Evolutionary conservation across 129 eudicot genomes (phyloP).

Genomic region (Flaveria robusta): DNA sequence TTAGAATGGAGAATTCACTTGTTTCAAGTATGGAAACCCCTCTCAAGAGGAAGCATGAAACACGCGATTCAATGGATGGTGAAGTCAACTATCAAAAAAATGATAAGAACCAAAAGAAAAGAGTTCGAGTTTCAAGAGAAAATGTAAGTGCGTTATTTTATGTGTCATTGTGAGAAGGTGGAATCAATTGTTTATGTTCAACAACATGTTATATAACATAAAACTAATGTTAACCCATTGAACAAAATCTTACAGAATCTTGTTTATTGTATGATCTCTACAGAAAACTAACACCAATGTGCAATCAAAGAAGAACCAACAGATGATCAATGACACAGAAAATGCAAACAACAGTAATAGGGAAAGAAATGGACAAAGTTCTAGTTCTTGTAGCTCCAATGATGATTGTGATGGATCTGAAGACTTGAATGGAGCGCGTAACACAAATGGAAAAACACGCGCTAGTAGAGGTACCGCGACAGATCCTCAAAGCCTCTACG

Average conservation of each 20-base stretch:
- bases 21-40: conserved; percentile 25
- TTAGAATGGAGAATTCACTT: conserved; percentile 33
- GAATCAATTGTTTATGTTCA: conserved; percentile 25
- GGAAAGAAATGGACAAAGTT: conserved; percentile 40
- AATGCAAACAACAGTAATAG: conserved; percentile 24
- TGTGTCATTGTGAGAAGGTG: conserved; percentile 18
- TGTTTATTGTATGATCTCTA: conserved; percentile 9
- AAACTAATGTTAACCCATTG: background rate
- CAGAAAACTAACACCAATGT: conserved; percentile 46
- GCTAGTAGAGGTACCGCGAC: conserved; percentile 86
- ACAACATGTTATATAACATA: conserved; percentile 5
- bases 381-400: conserved; percentile 56
- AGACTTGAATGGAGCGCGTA: conserved; percentile 41
- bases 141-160: conserved; percentile 51
- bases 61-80: conserved; percentile 29
- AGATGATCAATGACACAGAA: conserved; percentile 20
- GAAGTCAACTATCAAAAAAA: conserved; percentile 20
- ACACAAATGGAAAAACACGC: conserved; percentile 59
- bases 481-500: conserved; percentile 96
- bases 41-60: conserved; percentile 54
- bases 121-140: conserved; percentile 54
- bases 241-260: conserved; percentile 10
- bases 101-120: conserved; percentile 59
- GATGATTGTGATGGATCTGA: conserved; percentile 64
- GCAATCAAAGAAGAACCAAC: conserved; percentile 51